Evolutionary conservation across 2,329 filamentous ascomycete genomes (phyloP).

Genomic region (Thermothelomyces thermophilus): DNA sequence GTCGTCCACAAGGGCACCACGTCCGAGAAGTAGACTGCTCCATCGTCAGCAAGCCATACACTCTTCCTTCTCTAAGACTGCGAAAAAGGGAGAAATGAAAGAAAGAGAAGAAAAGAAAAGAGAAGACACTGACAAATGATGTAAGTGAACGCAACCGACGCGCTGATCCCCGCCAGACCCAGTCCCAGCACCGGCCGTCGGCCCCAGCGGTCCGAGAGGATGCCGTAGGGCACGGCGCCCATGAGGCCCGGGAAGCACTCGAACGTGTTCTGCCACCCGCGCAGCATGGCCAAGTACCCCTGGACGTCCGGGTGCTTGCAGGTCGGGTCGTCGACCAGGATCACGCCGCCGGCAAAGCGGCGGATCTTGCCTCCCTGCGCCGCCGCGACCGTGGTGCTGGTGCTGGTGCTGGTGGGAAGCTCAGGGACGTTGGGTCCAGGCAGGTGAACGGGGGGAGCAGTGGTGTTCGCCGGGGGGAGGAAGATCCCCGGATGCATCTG

Average conservation of each 20-base stretch:
- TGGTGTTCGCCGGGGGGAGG: conserved; percentile 26
- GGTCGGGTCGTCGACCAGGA: conserved; percentile 32
- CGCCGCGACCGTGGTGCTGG: background rate
- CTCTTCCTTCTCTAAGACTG: too few species aligned
- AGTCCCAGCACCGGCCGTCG: conserved; percentile 37
- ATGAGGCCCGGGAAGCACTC: conserved; percentile 41
- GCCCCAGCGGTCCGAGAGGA: conserved; percentile 42
- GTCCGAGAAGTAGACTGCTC: conserved; percentile 32
- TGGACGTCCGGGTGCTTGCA: conserved; percentile 48
- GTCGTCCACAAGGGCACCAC: conserved; percentile 37
- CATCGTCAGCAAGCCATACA: background rate
- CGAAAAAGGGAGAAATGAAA: too few species aligned
- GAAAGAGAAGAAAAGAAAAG: background rate
- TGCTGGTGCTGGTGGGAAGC: background rate
- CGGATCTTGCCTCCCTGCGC: background rate
- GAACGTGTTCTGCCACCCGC: conserved; percentile 40
- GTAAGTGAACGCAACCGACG: conserved; percentile 22
- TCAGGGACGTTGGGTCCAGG: background rate
- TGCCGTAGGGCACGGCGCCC: conserved; percentile 40
- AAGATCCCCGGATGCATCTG: conserved; percentile 37
- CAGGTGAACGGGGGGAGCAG: conserved; percentile 19
- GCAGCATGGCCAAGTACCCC: conserved; percentile 44
- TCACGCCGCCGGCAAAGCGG: conserved; percentile 2
- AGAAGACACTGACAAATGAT: conserved; percentile 21
- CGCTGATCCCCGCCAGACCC: conserved; percentile 20